Evolutionary conservation across 768 basidiomycete genomes (phyloP).

Genomic region (Boletus speciosus): DNA sequence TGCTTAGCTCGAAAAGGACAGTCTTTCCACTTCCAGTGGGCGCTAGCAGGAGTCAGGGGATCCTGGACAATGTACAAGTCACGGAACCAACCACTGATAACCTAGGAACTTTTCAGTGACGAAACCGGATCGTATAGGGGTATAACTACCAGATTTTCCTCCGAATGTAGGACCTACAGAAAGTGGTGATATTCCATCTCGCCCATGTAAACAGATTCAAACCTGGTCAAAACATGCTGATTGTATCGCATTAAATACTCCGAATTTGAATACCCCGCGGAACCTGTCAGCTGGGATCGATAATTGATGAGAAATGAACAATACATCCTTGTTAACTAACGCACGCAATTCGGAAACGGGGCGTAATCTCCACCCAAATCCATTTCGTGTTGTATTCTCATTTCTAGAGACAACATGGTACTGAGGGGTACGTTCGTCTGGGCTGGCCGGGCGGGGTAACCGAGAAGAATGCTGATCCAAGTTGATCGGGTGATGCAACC

Average conservation of each 20-base stretch:
- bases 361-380: conserved; percentile 50
- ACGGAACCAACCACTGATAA: conserved; percentile 58
- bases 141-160: conserved; percentile 59
- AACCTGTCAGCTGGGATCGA: conserved; percentile 67
- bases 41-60: conserved; percentile 43
- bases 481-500: neutral
- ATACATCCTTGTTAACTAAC: conserved; percentile 23
- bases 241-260: conserved; percentile 89
- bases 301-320: conserved; percentile 2
- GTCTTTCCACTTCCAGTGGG: conserved; percentile 98
- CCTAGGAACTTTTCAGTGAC: conserved; percentile 39
- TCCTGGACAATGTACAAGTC: neutral
- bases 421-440: neutral
- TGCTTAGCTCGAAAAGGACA: conserved; percentile 87
- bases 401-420: neutral
- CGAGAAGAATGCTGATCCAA: neutral
- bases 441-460: neutral
- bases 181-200: neutral
- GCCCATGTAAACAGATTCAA: conserved; percentile 1
- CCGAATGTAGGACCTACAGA: conserved; percentile 51
- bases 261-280: conserved; percentile 80
- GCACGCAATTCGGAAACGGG: conserved; percentile 73
- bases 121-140: neutral
- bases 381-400: conserved; percentile 31
- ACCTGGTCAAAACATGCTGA: conserved; percentile 78